Percentiles rank a stretch among this genome's conserved stretches.
phyloP scores from a whole-genome alignment of 1,284 basidiomycete genomes.

The Rhodotorula sp. region DNA sequence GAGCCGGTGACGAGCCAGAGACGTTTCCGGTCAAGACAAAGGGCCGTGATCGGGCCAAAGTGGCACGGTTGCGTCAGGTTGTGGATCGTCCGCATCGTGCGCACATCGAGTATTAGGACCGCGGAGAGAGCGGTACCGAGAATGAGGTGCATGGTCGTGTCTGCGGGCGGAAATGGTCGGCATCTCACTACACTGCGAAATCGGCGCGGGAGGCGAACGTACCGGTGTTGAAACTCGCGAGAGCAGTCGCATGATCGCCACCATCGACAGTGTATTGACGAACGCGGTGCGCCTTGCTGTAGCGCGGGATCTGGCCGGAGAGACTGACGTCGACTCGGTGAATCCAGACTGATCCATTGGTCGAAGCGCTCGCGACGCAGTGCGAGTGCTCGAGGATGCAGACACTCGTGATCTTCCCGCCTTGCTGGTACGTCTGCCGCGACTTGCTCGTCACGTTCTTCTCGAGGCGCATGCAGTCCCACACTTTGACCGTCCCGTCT shows the following conservation, averaged over 20 bases:
- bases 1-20: constrained; percentile 89
- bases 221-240: constrained; percentile 50
- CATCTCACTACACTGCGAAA: not conserved
- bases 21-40: constrained; percentile 77
- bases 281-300: constrained; percentile 50
- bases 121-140: constrained; percentile 78
- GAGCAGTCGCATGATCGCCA: constrained; percentile 48
- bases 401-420: constrained; percentile 48
- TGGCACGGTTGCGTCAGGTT: constrained; percentile 80
- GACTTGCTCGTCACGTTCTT: constrained; percentile 62
- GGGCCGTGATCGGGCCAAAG: constrained; percentile 76
- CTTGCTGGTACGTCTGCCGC: constrained; percentile 50
- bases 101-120: constrained; percentile 77
- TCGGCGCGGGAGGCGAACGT: not conserved
- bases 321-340: constrained; percentile 49
- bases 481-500: constrained; percentile 78
- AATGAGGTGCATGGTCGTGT: constrained; percentile 58
- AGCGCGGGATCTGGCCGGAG: constrained; percentile 49
- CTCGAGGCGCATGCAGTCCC: constrained; percentile 77
- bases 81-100: constrained; percentile 74
- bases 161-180: constrained; percentile 13
- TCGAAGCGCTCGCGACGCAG: constrained; percentile 51
- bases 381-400: constrained; percentile 50
- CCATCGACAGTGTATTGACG: constrained; percentile 49
- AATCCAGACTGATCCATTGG: constrained; percentile 51